A percentile compares a stretch with the other conserved stretches of the same genome.
These are phyloP conservation scores for Filobasidium floriforme DNA, from an alignment of 768 basidiomycete species.

Conservation along the genomic window DNA sequence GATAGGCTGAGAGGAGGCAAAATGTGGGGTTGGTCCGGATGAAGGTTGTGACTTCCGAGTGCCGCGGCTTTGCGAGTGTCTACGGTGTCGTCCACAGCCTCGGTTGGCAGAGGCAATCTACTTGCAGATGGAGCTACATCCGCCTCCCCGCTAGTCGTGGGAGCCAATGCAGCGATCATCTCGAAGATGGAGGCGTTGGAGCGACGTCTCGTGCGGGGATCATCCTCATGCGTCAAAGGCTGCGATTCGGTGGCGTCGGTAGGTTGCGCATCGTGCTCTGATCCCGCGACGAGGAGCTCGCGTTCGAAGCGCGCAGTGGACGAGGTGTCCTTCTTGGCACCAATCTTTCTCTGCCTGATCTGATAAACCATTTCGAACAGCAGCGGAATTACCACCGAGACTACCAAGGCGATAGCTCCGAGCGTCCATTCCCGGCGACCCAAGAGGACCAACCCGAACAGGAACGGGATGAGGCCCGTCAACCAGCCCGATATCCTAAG, in stretches of 20 bases:
- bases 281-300: slow-evolving; percentile 17
- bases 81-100: slow-evolving; percentile 70
- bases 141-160: slow-evolving; percentile 57
- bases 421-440: slow-evolving; percentile 64
- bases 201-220: slow-evolving; percentile 50
- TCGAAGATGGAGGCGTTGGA: slow-evolving; percentile 75
- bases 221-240: slow-evolving; percentile 10
- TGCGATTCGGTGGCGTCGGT: slow-evolving; percentile 16
- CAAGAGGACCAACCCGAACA: slow-evolving; percentile 65
- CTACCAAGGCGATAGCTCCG: slow-evolving; percentile 58
- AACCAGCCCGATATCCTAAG: slow-evolving; percentile 50
- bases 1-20: slow-evolving; percentile 50
- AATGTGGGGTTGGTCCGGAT: slow-evolving; percentile 54
- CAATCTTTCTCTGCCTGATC: neutral
- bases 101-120: slow-evolving; percentile 53
- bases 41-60: slow-evolving; percentile 54
- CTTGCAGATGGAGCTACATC: slow-evolving; percentile 35
- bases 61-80: slow-evolving; percentile 61
- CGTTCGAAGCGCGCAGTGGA: neutral
- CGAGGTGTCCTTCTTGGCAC: slow-evolving; percentile 7
- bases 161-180: slow-evolving; percentile 58
- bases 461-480: slow-evolving; percentile 61
- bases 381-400: slow-evolving; percentile 53
- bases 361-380: slow-evolving; percentile 52
- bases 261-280: slow-evolving; percentile 16